These are phyloP conservation scores for Parietaria judaica DNA, from an alignment of 306 rosid species.

Conservation along the genomic window DNA sequence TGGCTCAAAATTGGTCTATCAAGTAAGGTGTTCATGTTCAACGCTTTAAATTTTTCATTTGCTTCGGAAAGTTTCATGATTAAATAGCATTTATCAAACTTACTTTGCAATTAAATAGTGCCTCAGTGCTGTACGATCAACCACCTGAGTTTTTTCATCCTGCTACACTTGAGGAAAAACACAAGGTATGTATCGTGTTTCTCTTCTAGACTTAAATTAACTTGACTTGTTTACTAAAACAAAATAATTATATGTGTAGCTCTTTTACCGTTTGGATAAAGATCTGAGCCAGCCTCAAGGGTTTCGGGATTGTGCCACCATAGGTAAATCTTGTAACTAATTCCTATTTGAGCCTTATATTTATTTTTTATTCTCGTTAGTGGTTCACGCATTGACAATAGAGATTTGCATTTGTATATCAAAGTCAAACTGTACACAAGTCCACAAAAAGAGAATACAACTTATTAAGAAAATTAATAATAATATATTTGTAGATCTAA, in stretches of 20 bases:
- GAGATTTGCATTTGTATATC: too few relatives aligned
- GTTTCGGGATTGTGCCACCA: constrained; percentile 55
- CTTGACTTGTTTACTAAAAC: constrained; percentile 11
- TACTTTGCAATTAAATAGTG: constrained; percentile 23
- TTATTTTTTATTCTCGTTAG: neutral
- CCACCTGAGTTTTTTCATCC: constrained; percentile 89
- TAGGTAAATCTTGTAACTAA: constrained; percentile 35
- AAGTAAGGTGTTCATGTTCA: constrained; percentile 40
- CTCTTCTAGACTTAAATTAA: neutral
- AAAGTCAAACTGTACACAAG: too few relatives aligned
- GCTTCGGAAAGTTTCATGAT: constrained; percentile 4
- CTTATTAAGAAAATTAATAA: too few relatives aligned
- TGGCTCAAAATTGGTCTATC: constrained; percentile 95
- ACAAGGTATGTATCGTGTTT: constrained; percentile 39
- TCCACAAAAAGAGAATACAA: too few relatives aligned
- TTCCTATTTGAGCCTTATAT: neutral
- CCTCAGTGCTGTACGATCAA: constrained; percentile 80
- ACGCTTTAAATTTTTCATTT: neutral
- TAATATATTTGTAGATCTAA: too few relatives aligned
- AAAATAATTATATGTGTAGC: constrained; percentile 30
- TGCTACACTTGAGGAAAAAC: constrained; percentile 70
- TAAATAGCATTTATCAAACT: neutral
- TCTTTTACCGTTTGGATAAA: constrained; percentile 67
- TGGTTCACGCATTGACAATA: neutral
- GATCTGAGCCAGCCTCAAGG: constrained; percentile 52